A percentile compares a stretch with the other conserved stretches of the same genome.
phyloP scores from a whole-genome alignment of 768 basidiomycete species.

The Sutorius australiensis region DNA sequence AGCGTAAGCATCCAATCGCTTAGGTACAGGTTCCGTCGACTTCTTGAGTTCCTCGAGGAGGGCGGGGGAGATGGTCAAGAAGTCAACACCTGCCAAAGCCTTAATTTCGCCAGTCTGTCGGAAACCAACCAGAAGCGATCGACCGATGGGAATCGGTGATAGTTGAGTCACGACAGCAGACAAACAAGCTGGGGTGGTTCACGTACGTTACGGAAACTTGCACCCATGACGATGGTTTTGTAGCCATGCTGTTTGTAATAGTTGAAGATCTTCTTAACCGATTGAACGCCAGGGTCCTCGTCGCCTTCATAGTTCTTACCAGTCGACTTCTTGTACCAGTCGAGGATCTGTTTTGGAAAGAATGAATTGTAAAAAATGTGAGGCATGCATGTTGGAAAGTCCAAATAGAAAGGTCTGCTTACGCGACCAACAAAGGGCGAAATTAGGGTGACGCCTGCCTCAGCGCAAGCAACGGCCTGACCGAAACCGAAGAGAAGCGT shows the following conservation, averaged over 20 bases:
- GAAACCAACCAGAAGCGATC: slow-evolving; percentile 9
- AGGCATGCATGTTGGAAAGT: slow-evolving; percentile 11
- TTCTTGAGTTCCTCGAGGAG: slow-evolving; percentile 93
- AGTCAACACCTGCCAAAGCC: slow-evolving; percentile 94
- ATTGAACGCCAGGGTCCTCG: slow-evolving; percentile 92
- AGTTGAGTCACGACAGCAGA: slow-evolving; percentile 1
- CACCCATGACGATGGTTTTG: slow-evolving; percentile 99
- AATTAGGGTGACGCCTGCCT: slow-evolving; percentile 97
- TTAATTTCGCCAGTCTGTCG: slow-evolving; percentile 84
- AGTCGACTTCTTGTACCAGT: slow-evolving; percentile 96
- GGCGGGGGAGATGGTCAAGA: slow-evolving; percentile 89
- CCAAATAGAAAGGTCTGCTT: slow-evolving; percentile 33
- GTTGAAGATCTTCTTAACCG: slow-evolving; percentile 96
- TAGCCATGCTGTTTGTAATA: slow-evolving; percentile 99
- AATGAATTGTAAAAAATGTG: slow-evolving; percentile 6
- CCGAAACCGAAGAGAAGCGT: slow-evolving; percentile 98
- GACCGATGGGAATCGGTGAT: not conserved
- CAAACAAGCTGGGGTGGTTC: not conserved
- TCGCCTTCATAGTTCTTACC: slow-evolving; percentile 88
- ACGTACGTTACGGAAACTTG: slow-evolving; percentile 96
- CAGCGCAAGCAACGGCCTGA: slow-evolving; percentile 98
- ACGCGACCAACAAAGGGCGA: slow-evolving; percentile 99
- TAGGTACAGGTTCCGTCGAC: slow-evolving; percentile 71
- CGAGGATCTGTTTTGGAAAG: slow-evolving; percentile 68
- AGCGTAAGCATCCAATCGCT: slow-evolving; percentile 68